phyloP scores from a whole-genome alignment of 2,329 filamentous ascomycete species.

The Teratosphaeria epicoccoides region DNA sequence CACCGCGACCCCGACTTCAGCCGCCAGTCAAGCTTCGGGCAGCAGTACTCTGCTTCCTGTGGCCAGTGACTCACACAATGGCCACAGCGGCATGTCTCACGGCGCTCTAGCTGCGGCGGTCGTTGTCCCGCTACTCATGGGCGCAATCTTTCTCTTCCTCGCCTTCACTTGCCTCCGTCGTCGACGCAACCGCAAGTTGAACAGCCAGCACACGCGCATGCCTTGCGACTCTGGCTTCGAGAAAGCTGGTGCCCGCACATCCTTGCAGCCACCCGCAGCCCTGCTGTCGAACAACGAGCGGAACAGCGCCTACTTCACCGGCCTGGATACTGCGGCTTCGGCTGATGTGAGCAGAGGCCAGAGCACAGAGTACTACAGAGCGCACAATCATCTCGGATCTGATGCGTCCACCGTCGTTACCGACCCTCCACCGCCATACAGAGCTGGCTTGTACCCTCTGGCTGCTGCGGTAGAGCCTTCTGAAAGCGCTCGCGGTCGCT shows the following conservation, averaged over 20 bases:
- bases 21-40: background rate
- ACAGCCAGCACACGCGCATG: background rate
- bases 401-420: slow-evolving; percentile 5
- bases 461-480: background rate
- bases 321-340: slow-evolving; percentile 12
- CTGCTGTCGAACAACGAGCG: slow-evolving; percentile 1
- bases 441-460: background rate
- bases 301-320: slow-evolving; percentile 15
- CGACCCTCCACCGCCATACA: slow-evolving; percentile 5
- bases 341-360: slow-evolving; percentile 3
- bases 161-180: slow-evolving; percentile 14
- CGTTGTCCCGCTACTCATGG: slow-evolving; percentile 12
- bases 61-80: background rate
- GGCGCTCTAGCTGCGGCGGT: slow-evolving; percentile 16
- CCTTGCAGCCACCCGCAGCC: slow-evolving; percentile 2
- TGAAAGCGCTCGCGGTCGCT: slow-evolving; percentile 1
- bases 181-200: slow-evolving; percentile 1
- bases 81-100: slow-evolving; percentile 8
- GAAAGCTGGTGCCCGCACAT: background rate
- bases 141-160: slow-evolving; percentile 5
- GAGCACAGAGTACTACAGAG: slow-evolving; percentile 4
- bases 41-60: background rate
- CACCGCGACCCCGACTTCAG: background rate
- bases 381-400: background rate
- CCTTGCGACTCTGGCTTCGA: background rate